Evolutionary conservation across 73 alveolate genomes (phyloP), one percentile per base, ranked within the genome.

Genomic region (Paramecium bursaria): DNA sequence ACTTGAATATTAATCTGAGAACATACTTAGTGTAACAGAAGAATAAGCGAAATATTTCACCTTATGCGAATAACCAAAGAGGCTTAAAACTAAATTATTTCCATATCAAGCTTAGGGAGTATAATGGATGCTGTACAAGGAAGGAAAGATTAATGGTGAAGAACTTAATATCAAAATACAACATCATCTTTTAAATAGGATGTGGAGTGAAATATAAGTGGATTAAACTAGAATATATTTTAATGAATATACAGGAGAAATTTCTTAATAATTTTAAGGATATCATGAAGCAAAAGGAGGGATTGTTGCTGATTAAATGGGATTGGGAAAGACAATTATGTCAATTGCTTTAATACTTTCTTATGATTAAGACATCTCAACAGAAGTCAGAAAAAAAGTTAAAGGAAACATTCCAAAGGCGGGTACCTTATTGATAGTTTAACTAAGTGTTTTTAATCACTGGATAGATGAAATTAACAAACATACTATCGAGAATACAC

Each of bases 121-220:
- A 4, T 7, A 61, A 15, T 79, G 89, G 89, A 79, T 79, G 89
- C 48, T 79, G n/a, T 79, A 54, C 73, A 60, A 57, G 19, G 89
- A 79, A 79, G 22, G 50, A 11, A 49, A 39, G 13, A 14, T 54
- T 10, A 31, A 23, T 44, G 89, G 85, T 15, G 46, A 61, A 7
- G 30, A 42, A 39, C 49, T 73, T 21, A 73, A 79, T 42, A 3
- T 79, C 3, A 2, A 53, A 15, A 29, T 42, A 10, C 29, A 42
- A 13, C 47, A 30, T 0, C 29, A 50, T 22, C 0, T 10, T 19
- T 31, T 79, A 1, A 79, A 79, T 79, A 48, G 54, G 35, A 53
- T 79, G 67, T 79, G 89, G 89, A 23, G 85, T 79, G 29, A 79
- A 39, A 31, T 53, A 13, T 15, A 42, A 44, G 3, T 79, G 9